Evolutionary conservation across 2,329 filamentous ascomycete species (phyloP).

Genomic region (Cercospora zeina): DNA sequence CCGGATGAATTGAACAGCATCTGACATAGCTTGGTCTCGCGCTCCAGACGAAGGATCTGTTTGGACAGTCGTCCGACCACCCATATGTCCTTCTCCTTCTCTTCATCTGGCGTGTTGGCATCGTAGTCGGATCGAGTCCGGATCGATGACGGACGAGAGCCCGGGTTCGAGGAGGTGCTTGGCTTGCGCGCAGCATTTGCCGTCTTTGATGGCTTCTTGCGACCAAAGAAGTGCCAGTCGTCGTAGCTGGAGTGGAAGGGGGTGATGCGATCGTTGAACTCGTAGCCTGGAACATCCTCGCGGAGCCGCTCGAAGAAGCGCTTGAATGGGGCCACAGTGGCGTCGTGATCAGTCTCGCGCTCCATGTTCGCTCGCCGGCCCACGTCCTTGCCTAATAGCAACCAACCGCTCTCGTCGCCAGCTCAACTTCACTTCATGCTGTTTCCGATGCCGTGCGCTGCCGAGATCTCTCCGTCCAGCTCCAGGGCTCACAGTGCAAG

Average conservation of each 20-base stretch:
- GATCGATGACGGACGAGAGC: conserved; percentile 31
- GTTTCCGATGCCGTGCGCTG: not conserved
- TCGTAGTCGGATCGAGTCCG: conserved; percentile 36
- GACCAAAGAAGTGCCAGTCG: conserved; percentile 67
- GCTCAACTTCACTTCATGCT: conserved; percentile 6
- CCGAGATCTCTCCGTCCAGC: not conserved
- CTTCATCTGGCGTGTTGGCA: conserved; percentile 31
- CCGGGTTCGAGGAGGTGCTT: conserved; percentile 44
- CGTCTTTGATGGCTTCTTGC: conserved; percentile 46
- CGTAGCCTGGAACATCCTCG: conserved; percentile 40
- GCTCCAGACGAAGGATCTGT: conserved; percentile 79
- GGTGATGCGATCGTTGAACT: conserved; percentile 42
- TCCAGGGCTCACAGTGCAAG: not conserved
- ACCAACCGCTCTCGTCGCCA: conserved; percentile 2
- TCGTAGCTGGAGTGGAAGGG: conserved; percentile 68
- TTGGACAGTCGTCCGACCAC: conserved; percentile 81
- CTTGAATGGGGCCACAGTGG: conserved; percentile 28
- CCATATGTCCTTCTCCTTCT: conserved; percentile 42
- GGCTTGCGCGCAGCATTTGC: conserved; percentile 34
- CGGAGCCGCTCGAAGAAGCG: conserved; percentile 40
- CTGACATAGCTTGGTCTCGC: conserved; percentile 81
- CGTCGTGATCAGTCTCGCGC: conserved; percentile 21
- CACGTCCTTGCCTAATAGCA: conserved; percentile 14
- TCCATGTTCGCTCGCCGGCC: conserved; percentile 12
- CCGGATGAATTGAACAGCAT: conserved; percentile 57